Evolutionary conservation across 2,329 filamentous ascomycete species (phyloP).

Genomic region (Gnomoniopsis sp.): DNA sequence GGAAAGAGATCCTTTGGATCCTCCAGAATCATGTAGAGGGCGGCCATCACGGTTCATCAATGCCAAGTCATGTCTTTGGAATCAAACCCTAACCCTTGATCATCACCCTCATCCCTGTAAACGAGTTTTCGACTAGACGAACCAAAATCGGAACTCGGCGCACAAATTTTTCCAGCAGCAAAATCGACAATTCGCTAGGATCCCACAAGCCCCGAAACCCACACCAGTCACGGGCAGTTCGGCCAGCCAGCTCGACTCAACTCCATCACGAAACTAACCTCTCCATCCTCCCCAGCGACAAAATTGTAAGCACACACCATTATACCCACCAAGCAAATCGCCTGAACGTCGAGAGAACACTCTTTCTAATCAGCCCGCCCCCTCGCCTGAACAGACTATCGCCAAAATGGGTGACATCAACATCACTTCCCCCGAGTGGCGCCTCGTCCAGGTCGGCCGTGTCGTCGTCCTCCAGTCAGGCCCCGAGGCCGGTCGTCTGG

Average conservation of each 20-base stretch:
- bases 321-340: neutral
- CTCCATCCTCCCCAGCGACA: slow-evolving; percentile 2
- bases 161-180: slow-evolving; percentile 2
- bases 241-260: neutral
- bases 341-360: slow-evolving; percentile 1
- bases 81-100: neutral
- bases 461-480: slow-evolving; percentile 88
- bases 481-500: slow-evolving; percentile 80
- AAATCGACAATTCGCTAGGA: neutral
- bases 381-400: slow-evolving; percentile 45
- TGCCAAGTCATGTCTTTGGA: neutral
- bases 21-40: too few species aligned
- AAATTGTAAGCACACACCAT: slow-evolving; percentile 2
- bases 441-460: slow-evolving; percentile 97
- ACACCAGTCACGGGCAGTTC: neutral
- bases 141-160: neutral
- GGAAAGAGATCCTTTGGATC: too few species aligned
- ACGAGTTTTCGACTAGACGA: neutral
- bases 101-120: neutral
- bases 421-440: slow-evolving; percentile 82
- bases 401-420: slow-evolving; percentile 79
- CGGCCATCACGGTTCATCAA: neutral
- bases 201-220: neutral
- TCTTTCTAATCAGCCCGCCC: slow-evolving; percentile 24
- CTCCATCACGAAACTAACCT: slow-evolving; percentile 7